Evolutionary conservation across 768 basidiomycete species (phyloP).

Genomic region (Dentipellis fragilis): DNA sequence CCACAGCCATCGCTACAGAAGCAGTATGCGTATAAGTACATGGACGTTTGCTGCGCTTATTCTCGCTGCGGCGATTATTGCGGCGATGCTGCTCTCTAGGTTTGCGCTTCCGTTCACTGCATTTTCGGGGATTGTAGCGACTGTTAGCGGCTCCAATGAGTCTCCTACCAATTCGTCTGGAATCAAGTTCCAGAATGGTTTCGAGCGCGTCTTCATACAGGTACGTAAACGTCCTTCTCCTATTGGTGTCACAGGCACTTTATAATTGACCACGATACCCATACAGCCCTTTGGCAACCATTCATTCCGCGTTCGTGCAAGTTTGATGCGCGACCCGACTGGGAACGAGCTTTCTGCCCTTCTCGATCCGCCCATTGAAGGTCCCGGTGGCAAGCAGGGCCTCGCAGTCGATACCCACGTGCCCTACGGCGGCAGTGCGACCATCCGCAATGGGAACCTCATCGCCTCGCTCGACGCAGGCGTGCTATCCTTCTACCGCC

Average conservation of each 20-base stretch:
- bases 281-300: background rate
- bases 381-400: background rate
- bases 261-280: background rate
- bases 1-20: background rate
- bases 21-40: background rate
- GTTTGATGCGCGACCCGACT: background rate
- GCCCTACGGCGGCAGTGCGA: background rate
- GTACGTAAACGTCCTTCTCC: background rate
- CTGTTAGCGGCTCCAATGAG: background rate
- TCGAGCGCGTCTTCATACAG: background rate
- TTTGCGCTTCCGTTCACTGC: background rate
- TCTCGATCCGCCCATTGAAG: background rate
- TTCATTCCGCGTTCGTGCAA: background rate
- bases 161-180: background rate
- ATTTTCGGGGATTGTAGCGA: background rate
- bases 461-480: background rate
- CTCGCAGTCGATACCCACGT: background rate
- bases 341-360: background rate
- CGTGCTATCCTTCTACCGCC: background rate
- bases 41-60: background rate
- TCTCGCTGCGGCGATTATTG: background rate
- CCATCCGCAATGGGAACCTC: background rate
- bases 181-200: background rate
- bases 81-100: background rate
- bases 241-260: background rate